Percentiles rank a stretch among this genome's conserved stretches.
phyloP scores from a whole-genome alignment of 73 alveolate genomes.

The Symbiodinium natans region DNA sequence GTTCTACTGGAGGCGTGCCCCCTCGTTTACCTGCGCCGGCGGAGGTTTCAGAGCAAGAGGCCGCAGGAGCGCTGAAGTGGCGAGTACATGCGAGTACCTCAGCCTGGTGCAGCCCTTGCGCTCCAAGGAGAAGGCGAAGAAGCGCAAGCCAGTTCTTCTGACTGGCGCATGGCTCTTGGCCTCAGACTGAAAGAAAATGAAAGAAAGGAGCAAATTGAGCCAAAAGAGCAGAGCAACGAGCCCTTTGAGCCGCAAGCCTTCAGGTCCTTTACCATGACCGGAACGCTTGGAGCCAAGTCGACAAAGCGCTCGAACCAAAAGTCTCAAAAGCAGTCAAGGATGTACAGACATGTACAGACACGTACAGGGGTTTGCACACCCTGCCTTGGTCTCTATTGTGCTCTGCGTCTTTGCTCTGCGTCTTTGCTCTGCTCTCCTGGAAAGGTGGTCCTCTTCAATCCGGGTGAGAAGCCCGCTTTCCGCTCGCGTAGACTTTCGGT shows the following conservation, averaged over 20 bases:
- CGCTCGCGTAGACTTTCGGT: constrained; percentile 81
- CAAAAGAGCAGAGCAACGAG: too few relatives aligned
- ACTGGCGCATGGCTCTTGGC: not conserved
- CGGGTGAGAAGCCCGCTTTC: constrained; percentile 83
- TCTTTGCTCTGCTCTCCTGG: not conserved
- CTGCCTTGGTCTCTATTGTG: too few relatives aligned
- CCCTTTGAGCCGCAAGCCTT: not conserved
- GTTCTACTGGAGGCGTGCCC: not conserved
- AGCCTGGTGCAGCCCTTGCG: not conserved
- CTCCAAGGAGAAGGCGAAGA: not conserved
- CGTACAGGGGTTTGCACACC: too few relatives aligned
- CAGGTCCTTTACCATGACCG: constrained; percentile 72
- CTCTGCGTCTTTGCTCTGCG: too few relatives aligned
- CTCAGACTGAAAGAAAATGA: not conserved
- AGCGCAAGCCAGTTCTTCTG: not conserved
- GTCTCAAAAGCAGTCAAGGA: not conserved
- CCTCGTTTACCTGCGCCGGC: not conserved
- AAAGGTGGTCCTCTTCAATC: constrained; percentile 79
- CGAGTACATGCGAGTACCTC: too few relatives aligned
- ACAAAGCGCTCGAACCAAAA: not conserved
- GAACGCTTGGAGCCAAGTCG: not conserved
- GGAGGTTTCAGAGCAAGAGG: not conserved
- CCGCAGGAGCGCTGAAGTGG: not conserved
- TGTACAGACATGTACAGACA: too few relatives aligned
- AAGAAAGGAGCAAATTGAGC: too few relatives aligned